Percentiles rank a stretch among this genome's conserved stretches.
Evolutionary conservation across 1,284 basidiomycete species (phyloP).

Genomic region (Phellopilus nigrolimitatus): DNA sequence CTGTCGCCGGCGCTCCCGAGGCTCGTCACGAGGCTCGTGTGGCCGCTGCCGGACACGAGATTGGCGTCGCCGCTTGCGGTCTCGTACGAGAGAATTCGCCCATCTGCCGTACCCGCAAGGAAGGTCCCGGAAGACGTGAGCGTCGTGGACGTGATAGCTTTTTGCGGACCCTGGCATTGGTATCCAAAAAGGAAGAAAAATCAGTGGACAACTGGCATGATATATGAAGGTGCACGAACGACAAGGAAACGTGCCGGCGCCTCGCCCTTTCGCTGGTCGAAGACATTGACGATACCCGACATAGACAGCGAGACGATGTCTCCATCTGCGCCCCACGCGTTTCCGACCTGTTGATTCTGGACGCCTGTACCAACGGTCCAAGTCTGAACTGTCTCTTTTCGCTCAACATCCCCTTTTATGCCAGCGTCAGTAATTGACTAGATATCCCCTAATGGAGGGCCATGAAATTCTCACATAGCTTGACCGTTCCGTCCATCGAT

Average conservation of each 20-base stretch:
- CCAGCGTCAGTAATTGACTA: neutral
- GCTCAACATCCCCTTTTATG: conserved; percentile 78
- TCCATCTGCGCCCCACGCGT: conserved; percentile 70
- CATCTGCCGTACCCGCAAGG: conserved; percentile 81
- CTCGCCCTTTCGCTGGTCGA: conserved; percentile 68
- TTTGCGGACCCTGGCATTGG: conserved; percentile 66
- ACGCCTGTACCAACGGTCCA: conserved; percentile 73
- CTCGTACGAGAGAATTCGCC: conserved; percentile 67
- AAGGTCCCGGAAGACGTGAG: conserved; percentile 55
- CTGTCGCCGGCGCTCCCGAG: conserved; percentile 49
- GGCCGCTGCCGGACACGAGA: conserved; percentile 59
- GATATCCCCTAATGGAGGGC: neutral
- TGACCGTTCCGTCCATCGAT: conserved; percentile 85
- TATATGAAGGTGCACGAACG: conserved; percentile 34
- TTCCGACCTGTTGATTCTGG: conserved; percentile 83
- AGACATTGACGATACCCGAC: conserved; percentile 78
- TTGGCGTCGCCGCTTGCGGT: conserved; percentile 43
- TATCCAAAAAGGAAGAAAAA: neutral
- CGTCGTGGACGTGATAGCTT: conserved; percentile 66
- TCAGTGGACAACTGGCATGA: neutral
- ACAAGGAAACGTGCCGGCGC: conserved; percentile 59
- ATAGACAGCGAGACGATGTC: conserved; percentile 84
- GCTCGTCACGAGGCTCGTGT: conserved; percentile 68
- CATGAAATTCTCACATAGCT: conserved; percentile 63
- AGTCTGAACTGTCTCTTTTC: conserved; percentile 57